Percentiles rank a stretch among this genome's conserved stretches.
Conservation (phyloP, 306 rosid genomes). For the Quercus agrifolia region DNA sequence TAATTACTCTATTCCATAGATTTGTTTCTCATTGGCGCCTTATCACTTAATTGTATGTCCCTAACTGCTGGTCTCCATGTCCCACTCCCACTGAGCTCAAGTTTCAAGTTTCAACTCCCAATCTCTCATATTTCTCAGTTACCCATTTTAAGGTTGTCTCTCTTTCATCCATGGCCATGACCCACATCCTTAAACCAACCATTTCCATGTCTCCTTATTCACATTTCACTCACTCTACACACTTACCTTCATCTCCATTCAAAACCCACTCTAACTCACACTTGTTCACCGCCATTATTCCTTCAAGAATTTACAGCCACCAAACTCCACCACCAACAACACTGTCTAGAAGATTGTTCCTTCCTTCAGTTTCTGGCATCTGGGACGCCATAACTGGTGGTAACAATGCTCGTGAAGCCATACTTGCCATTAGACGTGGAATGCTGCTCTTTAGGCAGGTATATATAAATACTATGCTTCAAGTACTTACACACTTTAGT, state of each 20-base stretch:
- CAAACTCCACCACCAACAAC: slow-evolving; percentile 19
- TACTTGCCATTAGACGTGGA: slow-evolving; percentile 67
- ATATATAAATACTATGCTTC: neutral
- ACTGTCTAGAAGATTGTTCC: slow-evolving; percentile 55
- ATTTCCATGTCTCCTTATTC: slow-evolving; percentile 22
- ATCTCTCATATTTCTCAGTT: neutral
- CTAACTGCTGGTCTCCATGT: neutral
- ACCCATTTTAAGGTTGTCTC: slow-evolving; percentile 8
- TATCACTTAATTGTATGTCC: slow-evolving; percentile 16
- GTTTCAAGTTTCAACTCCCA: neutral
- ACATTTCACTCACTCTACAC: slow-evolving; percentile 10
- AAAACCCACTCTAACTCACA: slow-evolving; percentile 16
- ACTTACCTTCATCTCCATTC: slow-evolving; percentile 22
- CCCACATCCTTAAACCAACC: slow-evolving; percentile 34
- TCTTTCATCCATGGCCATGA: slow-evolving; percentile 35
- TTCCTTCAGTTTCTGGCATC: slow-evolving; percentile 74
- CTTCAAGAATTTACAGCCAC: slow-evolving; percentile 14
- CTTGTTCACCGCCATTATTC: slow-evolving; percentile 21
- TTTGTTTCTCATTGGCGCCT: slow-evolving; percentile 38
- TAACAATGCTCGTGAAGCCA: slow-evolving; percentile 61
- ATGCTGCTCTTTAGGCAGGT: slow-evolving; percentile 84
- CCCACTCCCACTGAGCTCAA: too few species aligned
- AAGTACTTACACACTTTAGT: neutral
- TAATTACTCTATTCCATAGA: too few species aligned
- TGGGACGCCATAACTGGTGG: slow-evolving; percentile 82